Evolutionary conservation across 2,329 filamentous ascomycete genomes (phyloP).

Genomic region (Colletotrichum kahawae): DNA sequence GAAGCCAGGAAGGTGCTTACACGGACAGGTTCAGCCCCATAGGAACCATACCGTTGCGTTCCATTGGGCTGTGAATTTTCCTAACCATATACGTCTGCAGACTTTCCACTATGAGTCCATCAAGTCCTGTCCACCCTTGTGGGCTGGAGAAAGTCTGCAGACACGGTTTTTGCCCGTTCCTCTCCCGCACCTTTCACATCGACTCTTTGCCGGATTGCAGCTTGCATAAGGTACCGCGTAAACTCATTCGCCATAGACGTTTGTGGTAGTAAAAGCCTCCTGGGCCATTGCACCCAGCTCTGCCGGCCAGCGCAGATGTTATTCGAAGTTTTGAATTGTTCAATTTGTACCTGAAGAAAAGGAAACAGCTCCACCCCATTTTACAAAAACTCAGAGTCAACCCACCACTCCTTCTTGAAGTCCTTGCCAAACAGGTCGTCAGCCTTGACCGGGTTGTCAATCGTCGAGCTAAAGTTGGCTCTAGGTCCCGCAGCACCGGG

Average conservation of each 20-base stretch:
- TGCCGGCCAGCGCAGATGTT: neutral
- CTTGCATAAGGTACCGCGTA: neutral
- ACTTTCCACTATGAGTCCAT: neutral
- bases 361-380: neutral
- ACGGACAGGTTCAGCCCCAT: neutral
- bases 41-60: neutral
- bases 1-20: neutral
- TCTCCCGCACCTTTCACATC: neutral
- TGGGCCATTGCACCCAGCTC: neutral
- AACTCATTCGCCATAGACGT: neutral
- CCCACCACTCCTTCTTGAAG: conserved; percentile 20
- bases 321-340: neutral
- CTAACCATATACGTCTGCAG: neutral
- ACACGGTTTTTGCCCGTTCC: neutral
- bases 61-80: neutral
- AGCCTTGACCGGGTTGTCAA: neutral
- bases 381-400: conserved; percentile 7
- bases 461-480: neutral
- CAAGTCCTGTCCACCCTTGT: neutral
- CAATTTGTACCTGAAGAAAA: neutral
- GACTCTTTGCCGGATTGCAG: neutral
- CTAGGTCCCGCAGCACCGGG: conserved; percentile 39
- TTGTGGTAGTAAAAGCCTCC: neutral
- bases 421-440: neutral
- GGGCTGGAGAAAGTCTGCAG: neutral